Evolutionary conservation across 73 alveolate species (phyloP).

Genomic region (Paramecium bursaria): DNA sequence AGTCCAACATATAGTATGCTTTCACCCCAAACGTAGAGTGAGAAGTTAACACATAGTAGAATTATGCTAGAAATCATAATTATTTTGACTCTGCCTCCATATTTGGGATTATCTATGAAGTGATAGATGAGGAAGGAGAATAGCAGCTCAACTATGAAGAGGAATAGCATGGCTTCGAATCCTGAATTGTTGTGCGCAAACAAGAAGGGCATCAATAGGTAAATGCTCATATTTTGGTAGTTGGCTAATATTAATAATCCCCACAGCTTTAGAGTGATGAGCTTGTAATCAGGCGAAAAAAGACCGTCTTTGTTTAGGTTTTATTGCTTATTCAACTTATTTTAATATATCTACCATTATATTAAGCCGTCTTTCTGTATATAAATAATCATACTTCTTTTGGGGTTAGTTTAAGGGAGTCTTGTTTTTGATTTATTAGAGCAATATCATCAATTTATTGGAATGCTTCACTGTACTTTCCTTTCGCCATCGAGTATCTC

Average conservation of each 20-base stretch:
- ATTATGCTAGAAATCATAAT: not conserved
- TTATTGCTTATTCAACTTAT: no score
- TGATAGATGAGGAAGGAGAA: conserved; percentile 24
- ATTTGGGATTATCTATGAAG: conserved; percentile 45
- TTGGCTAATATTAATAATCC: conserved; percentile 14
- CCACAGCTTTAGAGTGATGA: no score
- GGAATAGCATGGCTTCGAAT: conserved; percentile 32
- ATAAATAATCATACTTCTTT: no score
- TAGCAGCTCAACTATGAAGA: conserved; percentile 2
- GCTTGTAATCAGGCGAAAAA: no score
- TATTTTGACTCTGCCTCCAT: conserved; percentile 54
- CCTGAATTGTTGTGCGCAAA: conserved; percentile 42
- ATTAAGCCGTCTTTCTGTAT: no score
- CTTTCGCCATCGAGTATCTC: conserved; percentile 6
- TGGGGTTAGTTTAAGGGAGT: no score
- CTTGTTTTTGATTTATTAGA: not conserved
- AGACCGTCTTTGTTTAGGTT: no score
- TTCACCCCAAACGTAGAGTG: not conserved
- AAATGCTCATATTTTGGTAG: conserved; percentile 1
- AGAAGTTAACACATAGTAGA: not conserved
- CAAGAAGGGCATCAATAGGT: conserved; percentile 51
- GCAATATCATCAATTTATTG: not conserved
- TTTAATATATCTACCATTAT: no score
- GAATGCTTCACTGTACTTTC: conserved; percentile 1
- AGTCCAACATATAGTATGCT: conserved; percentile 19